Base-by-base conservation (phyloP, 352 stramenopile genomes). In the Pythium graminicola region DNA sequence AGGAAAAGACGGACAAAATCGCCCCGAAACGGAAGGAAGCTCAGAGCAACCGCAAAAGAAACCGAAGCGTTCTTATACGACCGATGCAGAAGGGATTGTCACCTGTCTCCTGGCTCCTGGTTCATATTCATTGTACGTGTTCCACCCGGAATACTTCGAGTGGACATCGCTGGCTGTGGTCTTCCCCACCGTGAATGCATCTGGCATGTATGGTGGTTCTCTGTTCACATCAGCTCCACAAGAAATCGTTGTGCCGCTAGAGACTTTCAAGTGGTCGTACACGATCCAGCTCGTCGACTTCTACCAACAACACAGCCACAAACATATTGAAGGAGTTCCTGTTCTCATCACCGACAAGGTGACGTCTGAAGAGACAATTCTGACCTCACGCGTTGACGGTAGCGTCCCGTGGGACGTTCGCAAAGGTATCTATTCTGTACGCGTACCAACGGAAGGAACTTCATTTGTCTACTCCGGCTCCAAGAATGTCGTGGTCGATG, bases 61-160 rank as follows among this genome's bases (percentile, higher is more conserved):
- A 33, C 43, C 32, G n/a, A 63, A 62, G 33, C 29, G 49, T 6
- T 62, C 58, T 8, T 81, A 69, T 28, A 42, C 73, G 24, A 76
- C 74, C 5, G 69, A 86, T 29, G 50, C 23, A 0, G 50, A 73
- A 20, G 77, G 77, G 10, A 38, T 54, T 20, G 50, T 61, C 4
- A 70, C 51, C 1, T 85, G 75, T 23, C 62, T 56, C 5, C 53
- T 88, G 2, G 53, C 67, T 7, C 71, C 77, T 2, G 77, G 77
- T 0, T 84, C 74, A 11, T 88, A 88, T 64, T 82, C 73, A 2
- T 6, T 88, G 5, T 85, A 88, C 32, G 67, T 88, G 0, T 86
- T 84, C 52, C 75, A 88, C 50, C 47, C 70, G n/a, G 75, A 86
- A 24, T 84, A 70, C 49, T 85, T 86, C 39, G 77, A 88, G 60